phyloP scores from a whole-genome alignment of 2,329 filamentous ascomycete genomes.

The Beauveria sp. region DNA sequence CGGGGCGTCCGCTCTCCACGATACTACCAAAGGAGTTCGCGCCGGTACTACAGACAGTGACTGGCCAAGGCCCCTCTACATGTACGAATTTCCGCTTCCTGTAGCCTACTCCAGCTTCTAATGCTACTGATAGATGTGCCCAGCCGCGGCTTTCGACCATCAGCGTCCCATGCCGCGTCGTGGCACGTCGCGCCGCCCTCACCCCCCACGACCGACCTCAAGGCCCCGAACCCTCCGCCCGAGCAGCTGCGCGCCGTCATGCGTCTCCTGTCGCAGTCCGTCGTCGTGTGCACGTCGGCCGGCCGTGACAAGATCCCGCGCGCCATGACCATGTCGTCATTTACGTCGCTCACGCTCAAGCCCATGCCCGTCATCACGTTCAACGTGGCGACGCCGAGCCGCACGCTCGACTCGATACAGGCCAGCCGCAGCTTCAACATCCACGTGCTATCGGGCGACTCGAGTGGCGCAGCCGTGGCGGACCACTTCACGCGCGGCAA shows the following conservation, averaged over 20 bases:
- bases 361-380: constrained; percentile 47
- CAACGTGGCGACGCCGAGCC: constrained; percentile 49
- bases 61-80: neutral
- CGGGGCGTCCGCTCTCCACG: constrained; percentile 6
- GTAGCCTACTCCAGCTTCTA: neutral
- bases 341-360: constrained; percentile 46
- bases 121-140: neutral
- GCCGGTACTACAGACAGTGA: constrained; percentile 3
- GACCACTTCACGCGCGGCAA: constrained; percentile 46
- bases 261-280: constrained; percentile 46
- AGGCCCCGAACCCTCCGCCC: constrained; percentile 26
- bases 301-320: constrained; percentile 28
- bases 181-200: constrained; percentile 25
- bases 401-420: constrained; percentile 44
- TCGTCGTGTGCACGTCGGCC: constrained; percentile 45
- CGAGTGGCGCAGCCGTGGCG: constrained; percentile 40
- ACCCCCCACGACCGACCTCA: constrained; percentile 29
- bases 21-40: constrained; percentile 9
- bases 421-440: constrained; percentile 42
- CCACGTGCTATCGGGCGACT: constrained; percentile 43
- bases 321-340: constrained; percentile 54
- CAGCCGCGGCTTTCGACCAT: constrained; percentile 4
- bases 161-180: constrained; percentile 4
- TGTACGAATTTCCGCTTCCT: neutral
- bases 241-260: constrained; percentile 45